Base-by-base conservation (phyloP, 441 rosid species). In the Populus hybrid region DNA sequence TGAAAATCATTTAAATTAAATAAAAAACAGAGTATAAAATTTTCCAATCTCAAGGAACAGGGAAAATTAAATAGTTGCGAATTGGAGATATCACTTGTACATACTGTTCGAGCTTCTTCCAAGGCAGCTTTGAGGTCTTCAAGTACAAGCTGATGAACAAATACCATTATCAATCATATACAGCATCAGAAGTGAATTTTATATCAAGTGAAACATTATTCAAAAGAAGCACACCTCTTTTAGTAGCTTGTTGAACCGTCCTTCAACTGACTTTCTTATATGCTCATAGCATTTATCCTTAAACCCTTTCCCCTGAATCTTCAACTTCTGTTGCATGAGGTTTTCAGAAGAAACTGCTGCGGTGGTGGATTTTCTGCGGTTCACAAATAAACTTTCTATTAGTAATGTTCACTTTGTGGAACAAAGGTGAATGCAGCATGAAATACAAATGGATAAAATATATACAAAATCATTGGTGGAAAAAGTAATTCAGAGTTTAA, bases 231-330 rank as follows among this genome's bases (percentile, higher is more conserved):
- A 18, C 32, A 90, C 92, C 90, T 92, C 98, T 61, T 92, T 86
- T 76, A 97, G 85, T 84, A 97, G 97, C 85, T 82, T 89, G 83
- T 92, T 87, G 77, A 97, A 97, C 46, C 99, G 90, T 80, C 70
- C 86, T 88, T 94, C 99, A 73, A 93, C 98, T 7, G 98, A 81
- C 87, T 89, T 94, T 82, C 97, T 86, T 78, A 97, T 91, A 75
- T 91, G 92, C 85, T 94, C 99, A 38, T 97, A 97, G 88, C 99
- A 97, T 87, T 92, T 97, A 84, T 97, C 98, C 90, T 93, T 97
- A 73, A 87, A 97, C 70, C 94, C 95, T 87, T 97, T 97, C 69
- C 97, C 98, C 82, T 90, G 97, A 84, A 84, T 84, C 88, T 92
- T 94, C 78, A 86, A 83, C 79, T 91, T 97, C 80, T 91, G 95